Evolutionary conservation across 2,329 filamentous ascomycete species (phyloP), one percentile per base, ranked within the genome.

Genomic region (Claviceps fusiformis): DNA sequence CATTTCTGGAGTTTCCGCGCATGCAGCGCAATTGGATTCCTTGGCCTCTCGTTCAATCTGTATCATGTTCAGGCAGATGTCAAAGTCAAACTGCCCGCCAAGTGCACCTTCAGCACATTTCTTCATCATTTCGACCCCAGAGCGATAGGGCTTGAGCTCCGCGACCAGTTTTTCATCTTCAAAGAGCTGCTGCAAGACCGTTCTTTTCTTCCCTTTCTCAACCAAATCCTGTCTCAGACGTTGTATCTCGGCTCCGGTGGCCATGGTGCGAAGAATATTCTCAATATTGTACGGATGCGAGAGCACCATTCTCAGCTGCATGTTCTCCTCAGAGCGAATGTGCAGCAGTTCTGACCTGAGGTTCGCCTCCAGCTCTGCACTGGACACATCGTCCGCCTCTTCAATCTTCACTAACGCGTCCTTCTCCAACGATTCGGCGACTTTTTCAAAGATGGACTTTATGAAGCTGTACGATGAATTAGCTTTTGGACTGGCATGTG

Each of bases 271-370:
- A 10, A 68, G 54, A n/a, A 64, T 52, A 1, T n/a, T 58, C 15
- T 70, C 68, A 0, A 70, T 55, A 11, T 59, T 61, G 50, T 68
- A 67, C 0, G 60, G 44, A 27, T 70, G 68, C 0, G 67, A 70
- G 5, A 54, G 35, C 19, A 35, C 37, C 53, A 54, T 55, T 37
- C 45, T 48, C 7, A 54, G 33, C 5, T 39, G 44, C n/a, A 15
- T 39, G 24, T 33, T 31, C 47, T 35, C 7, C 10, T 24, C 19
- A 10, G n/a, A 8, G 15, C 13, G 31, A 6, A 24, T 19, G n/a
- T 24, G 24, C 27, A 10, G 3, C 6, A 52, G 10, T 44, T 2
- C 10, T 33, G 7, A 3, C 29, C 33, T 9, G 17, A n/a, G 37
- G 9, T 44, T 13, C 11, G 10, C 3, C 5, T 15, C 11, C 24